phyloP scores from a whole-genome alignment of 176 grass and related monocot species.

The Bolboschoenus planiculmis region DNA sequence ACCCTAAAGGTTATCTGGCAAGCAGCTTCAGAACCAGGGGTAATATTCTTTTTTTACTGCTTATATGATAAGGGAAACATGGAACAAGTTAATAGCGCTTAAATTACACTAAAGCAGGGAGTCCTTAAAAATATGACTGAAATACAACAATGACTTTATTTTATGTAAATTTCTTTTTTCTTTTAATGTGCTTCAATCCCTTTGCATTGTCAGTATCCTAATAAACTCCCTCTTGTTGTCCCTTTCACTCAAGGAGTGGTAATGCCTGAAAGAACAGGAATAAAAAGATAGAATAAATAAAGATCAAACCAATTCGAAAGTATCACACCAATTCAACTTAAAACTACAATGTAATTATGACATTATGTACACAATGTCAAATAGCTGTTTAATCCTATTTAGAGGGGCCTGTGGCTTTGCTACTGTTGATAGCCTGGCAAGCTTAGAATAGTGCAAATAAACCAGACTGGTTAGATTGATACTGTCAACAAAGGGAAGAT shows the following conservation, averaged over 20 bases:
- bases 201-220: neutral
- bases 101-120: neutral
- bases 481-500: neutral
- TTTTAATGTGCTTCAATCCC: neutral
- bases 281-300: neutral
- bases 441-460: neutral
- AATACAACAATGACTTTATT: neutral
- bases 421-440: neutral
- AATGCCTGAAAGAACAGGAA: conserved; percentile 10
- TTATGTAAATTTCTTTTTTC: neutral
- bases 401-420: neutral
- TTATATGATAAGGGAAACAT: neutral
- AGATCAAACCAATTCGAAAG: neutral
- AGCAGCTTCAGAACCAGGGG: neutral
- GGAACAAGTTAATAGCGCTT: neutral
- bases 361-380: neutral
- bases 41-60: neutral
- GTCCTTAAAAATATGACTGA: neutral
- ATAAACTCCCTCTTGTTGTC: neutral
- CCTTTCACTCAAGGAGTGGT: neutral
- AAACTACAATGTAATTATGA: neutral
- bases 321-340: neutral
- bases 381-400: neutral
- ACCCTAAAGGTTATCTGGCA: neutral
- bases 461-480: neutral